Conservation (phyloP, 352 stramenopile genomes). For the Globisporangium paroecandrum region DNA sequence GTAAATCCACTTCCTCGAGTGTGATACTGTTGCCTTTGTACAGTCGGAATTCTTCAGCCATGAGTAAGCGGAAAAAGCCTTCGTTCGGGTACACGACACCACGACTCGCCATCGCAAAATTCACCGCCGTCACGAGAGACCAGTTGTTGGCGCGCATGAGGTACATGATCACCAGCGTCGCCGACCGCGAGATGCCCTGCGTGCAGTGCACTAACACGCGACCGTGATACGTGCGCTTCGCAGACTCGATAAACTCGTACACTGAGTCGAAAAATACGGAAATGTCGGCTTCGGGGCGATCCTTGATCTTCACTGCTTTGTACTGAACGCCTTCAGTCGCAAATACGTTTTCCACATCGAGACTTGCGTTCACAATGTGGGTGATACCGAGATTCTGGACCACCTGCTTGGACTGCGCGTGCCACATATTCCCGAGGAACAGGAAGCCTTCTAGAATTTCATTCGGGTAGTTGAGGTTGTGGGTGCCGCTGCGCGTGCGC, state of each 20-base stretch:
- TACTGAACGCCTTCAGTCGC: constrained; percentile 65
- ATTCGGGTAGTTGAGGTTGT: constrained; percentile 88
- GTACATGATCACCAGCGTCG: constrained; percentile 85
- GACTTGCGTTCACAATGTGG: constrained; percentile 80
- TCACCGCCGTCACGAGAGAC: constrained; percentile 80
- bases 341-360: constrained; percentile 78
- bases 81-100: constrained; percentile 83
- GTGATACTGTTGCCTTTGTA: constrained; percentile 79
- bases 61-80: constrained; percentile 71
- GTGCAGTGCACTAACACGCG: constrained; percentile 83
- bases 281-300: constrained; percentile 71
- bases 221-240: constrained; percentile 70
- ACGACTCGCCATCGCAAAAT: constrained; percentile 72
- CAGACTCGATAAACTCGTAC: constrained; percentile 75
- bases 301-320: constrained; percentile 79
- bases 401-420: constrained; percentile 75
- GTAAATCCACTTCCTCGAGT: constrained; percentile 61
- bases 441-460: constrained; percentile 85
- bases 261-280: constrained; percentile 61
- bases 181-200: constrained; percentile 79
- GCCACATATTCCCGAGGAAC: constrained; percentile 88
- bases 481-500: constrained; percentile 76
- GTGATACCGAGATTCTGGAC: constrained; percentile 79
- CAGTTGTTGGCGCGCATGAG: constrained; percentile 81
- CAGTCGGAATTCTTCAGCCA: constrained; percentile 71